Evolutionary conservation across 1,139 yeast genomes (phyloP).

Genomic region (Yamadazyma buinensis): DNA sequence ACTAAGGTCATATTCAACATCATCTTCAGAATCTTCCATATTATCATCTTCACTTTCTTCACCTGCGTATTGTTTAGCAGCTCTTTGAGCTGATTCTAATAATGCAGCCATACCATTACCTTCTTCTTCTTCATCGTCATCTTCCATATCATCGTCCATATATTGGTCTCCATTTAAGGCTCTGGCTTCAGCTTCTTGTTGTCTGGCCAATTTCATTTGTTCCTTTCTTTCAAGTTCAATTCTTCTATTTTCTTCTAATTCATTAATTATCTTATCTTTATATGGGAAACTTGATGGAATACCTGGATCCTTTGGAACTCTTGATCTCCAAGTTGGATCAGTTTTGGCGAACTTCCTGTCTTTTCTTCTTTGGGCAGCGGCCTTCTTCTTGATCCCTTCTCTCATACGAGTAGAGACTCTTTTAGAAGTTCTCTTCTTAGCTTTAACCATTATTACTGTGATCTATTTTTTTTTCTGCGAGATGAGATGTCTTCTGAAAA

Average conservation of each 20-base stretch:
- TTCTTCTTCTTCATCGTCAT: constrained; percentile 41
- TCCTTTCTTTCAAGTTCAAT: constrained; percentile 60
- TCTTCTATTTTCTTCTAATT: constrained; percentile 72
- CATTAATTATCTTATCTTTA: constrained; percentile 76
- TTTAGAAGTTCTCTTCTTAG: constrained; percentile 72
- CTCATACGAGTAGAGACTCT: constrained; percentile 88
- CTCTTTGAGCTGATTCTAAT: constrained; percentile 82
- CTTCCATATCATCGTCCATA: constrained; percentile 34
- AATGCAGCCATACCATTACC: constrained; percentile 76
- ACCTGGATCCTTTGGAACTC: constrained; percentile 81
- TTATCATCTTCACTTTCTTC: constrained; percentile 39
- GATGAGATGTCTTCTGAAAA: constrained; percentile 2
- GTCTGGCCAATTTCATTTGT: constrained; percentile 41
- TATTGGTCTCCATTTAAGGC: constrained; percentile 38
- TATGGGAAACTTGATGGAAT: constrained; percentile 94
- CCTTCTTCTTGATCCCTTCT: constrained; percentile 94
- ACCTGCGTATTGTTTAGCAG: constrained; percentile 70
- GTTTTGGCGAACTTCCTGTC: constrained; percentile 77
- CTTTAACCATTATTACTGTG: constrained; percentile 36
- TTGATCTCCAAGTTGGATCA: constrained; percentile 91
- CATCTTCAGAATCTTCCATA: constrained; percentile 42
- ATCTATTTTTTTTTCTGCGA: constrained; percentile 1
- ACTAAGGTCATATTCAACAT: constrained; percentile 47
- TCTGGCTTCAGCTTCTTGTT: constrained; percentile 44
- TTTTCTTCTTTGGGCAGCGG: constrained; percentile 87